phyloP scores from a whole-genome alignment of 805 yeast species.

The Ogataea trehalophila region DNA sequence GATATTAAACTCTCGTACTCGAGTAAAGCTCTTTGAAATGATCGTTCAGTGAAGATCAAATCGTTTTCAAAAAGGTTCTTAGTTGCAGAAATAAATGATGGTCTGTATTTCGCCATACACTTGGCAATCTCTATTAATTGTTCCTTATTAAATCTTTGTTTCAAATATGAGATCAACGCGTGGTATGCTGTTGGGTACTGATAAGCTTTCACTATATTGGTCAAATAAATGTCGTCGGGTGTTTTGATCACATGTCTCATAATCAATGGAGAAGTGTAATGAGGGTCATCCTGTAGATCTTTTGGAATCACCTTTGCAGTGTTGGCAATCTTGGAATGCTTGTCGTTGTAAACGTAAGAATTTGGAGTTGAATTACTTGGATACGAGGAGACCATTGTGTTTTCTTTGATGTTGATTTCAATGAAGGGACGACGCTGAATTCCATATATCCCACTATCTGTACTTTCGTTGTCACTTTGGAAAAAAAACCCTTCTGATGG shows the following conservation, averaged over 20 bases:
- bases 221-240: conserved; percentile 45
- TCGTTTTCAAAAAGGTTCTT: conserved; percentile 69
- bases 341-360: conserved; percentile 46
- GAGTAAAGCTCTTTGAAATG: conserved; percentile 49
- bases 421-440: conserved; percentile 25
- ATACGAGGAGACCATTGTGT: conserved; percentile 29
- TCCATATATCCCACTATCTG: conserved; percentile 11
- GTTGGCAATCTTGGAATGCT: conserved; percentile 48
- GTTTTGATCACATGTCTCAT: conserved; percentile 52
- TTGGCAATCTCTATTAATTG: conserved; percentile 43
- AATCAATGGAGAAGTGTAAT: conserved; percentile 53
- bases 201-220: conserved; percentile 41
- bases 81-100: conserved; percentile 73
- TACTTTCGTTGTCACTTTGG: conserved; percentile 16
- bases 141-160: conserved; percentile 41
- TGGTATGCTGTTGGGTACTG: conserved; percentile 63
- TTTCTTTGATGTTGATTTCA: conserved; percentile 23
- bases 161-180: conserved; percentile 50
- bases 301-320: conserved; percentile 40
- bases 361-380: conserved; percentile 31
- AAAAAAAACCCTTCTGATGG: conserved; percentile 26
- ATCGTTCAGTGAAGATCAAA: conserved; percentile 54
- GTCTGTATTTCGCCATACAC: conserved; percentile 62
- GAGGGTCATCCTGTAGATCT: conserved; percentile 34
- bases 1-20: conserved; percentile 53